Percentiles rank a stretch among this genome's conserved stretches.
These are phyloP conservation scores for Pulchroboletus neoregius DNA, from an alignment of 1,284 basidiomycete genomes.

Conservation along the genomic window DNA sequence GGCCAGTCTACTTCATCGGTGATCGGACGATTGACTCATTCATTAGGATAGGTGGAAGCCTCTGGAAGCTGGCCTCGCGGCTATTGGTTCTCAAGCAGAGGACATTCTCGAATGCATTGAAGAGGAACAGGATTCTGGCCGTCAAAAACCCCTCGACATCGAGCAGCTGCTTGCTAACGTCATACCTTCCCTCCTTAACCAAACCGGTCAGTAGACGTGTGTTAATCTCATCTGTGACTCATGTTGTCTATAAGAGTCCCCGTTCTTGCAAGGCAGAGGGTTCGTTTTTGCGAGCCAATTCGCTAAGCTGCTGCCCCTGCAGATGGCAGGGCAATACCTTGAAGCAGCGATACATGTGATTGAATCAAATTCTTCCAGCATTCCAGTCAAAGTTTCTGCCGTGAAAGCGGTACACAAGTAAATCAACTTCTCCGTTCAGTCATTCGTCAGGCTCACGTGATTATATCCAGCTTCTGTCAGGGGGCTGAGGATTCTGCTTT, in stretches of 20 bases:
- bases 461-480: conserved; percentile 57
- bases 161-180: conserved; percentile 72
- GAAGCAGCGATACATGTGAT: conserved; percentile 82
- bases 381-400: conserved; percentile 91
- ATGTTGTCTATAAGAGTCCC: conserved; percentile 50
- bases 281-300: conserved; percentile 95
- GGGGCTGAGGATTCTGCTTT: conserved; percentile 54
- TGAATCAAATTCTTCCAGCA: conserved; percentile 63
- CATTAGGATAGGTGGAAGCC: conserved; percentile 72
- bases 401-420: conserved; percentile 91
- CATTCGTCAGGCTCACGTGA: conserved; percentile 6
- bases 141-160: conserved; percentile 70
- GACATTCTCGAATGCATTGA: conserved; percentile 74
- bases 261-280: conserved; percentile 90
- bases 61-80: conserved; percentile 79
- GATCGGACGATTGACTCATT: conserved; percentile 3
- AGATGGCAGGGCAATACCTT: conserved; percentile 79
- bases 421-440: conserved; percentile 20
- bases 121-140: conserved; percentile 63
- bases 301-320: conserved; percentile 66
- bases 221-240: conserved; percentile 1
- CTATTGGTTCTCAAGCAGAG: conserved; percentile 82
- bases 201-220: conserved; percentile 47
- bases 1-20: conserved; percentile 36
- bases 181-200: conserved; percentile 71